phyloP scores from a whole-genome alignment of 2,329 filamentous ascomycete genomes.

The Fusarium sp. region DNA sequence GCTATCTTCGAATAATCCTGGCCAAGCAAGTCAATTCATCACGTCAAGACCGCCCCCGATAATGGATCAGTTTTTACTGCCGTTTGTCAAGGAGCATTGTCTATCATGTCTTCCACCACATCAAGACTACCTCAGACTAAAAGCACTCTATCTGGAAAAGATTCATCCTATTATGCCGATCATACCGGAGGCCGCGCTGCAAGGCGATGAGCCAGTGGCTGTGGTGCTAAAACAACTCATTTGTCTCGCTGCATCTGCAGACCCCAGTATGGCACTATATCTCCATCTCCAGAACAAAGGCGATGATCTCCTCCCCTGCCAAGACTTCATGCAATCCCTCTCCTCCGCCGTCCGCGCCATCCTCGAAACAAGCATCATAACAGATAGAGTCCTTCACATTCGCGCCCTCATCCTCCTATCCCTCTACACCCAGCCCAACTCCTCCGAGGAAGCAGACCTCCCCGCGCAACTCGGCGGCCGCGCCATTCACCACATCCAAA shows the following conservation, averaged over 20 bases:
- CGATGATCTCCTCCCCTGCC: constrained; percentile 51
- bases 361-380: constrained; percentile 63
- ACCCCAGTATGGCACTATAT: constrained; percentile 55
- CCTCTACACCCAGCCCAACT: constrained; percentile 66
- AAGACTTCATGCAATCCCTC: constrained; percentile 59
- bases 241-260: constrained; percentile 63
- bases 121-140: constrained; percentile 56
- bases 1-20: constrained; percentile 50
- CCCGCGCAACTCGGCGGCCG: constrained; percentile 62
- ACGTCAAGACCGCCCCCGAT: constrained; percentile 50
- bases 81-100: constrained; percentile 57
- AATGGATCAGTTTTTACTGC: constrained; percentile 53
- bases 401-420: constrained; percentile 64
- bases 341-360: constrained; percentile 59
- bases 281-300: constrained; percentile 55
- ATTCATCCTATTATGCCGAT: constrained; percentile 65
- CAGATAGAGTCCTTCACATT: constrained; percentile 63
- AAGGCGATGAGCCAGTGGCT: constrained; percentile 46
- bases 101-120: constrained; percentile 58
- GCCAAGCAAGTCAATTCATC: constrained; percentile 50
- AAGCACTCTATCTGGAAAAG: constrained; percentile 59
- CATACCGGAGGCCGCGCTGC: constrained; percentile 52
- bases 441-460: constrained; percentile 62
- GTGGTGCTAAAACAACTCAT: constrained; percentile 63
- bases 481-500: constrained; percentile 66